phyloP scores from a whole-genome alignment of 2,329 filamentous ascomycete genomes.

The Monosporascus sp. region DNA sequence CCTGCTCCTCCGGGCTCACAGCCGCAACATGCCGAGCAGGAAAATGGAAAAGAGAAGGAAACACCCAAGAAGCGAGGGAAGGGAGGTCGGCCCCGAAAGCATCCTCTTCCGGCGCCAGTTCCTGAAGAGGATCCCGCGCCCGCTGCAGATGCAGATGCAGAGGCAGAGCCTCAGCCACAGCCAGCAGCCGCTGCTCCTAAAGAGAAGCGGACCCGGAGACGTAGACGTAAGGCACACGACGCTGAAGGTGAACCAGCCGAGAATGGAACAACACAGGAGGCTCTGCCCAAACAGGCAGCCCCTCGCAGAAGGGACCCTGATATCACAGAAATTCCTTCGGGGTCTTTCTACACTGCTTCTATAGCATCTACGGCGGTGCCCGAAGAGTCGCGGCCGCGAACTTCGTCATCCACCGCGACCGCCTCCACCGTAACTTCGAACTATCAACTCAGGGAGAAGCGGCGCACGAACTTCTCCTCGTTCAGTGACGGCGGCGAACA shows the following conservation, averaged over 20 bases:
- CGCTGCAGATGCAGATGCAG: conserved; percentile 6
- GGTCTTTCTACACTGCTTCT: conserved; percentile 34
- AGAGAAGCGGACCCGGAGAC: conserved; percentile 8
- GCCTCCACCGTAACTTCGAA: conserved; percentile 45
- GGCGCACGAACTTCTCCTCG: conserved; percentile 45
- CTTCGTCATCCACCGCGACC: conserved; percentile 48
- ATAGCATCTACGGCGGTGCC: conserved; percentile 29
- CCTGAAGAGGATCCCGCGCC: conserved; percentile 13
- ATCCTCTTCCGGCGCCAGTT: conserved; percentile 16
- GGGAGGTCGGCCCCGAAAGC: conserved; percentile 26
- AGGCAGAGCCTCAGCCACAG: conserved; percentile 1
- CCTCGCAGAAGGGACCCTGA: conserved; percentile 15
- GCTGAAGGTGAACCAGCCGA: conserved; percentile 8
- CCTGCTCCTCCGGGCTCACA: conserved; percentile 4
- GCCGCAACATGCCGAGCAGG: conserved; percentile 12
- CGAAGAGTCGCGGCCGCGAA: conserved; percentile 46
- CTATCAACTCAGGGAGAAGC: conserved; percentile 49
- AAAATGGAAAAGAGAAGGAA: not conserved
- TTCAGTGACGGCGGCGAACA: conserved; percentile 40
- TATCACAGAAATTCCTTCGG: conserved; percentile 33
- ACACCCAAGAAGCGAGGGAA: conserved; percentile 25
- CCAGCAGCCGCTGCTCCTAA: conserved; percentile 4
- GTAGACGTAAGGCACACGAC: conserved; percentile 5
- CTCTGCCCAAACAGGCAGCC: conserved; percentile 5
- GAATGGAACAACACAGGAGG: conserved; percentile 7